These are phyloP conservation scores for Sphagnum magellanicum DNA, from an alignment of 228 moss, liverwort and hornwort genomes.

Conservation along the genomic window DNA sequence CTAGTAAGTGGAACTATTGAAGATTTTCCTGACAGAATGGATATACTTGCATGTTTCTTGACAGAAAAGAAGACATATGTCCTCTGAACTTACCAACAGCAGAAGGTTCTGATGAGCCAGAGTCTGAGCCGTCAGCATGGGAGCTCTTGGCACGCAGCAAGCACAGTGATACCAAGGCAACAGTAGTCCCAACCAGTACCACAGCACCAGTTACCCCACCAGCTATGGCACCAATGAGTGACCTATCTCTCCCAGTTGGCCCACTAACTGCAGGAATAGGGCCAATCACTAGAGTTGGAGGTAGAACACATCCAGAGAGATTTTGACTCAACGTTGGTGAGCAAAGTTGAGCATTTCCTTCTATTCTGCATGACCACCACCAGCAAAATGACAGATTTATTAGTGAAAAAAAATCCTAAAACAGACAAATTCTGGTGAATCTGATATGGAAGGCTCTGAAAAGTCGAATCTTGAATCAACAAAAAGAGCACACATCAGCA, in stretches of 20 bases:
- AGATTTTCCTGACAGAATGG: not conserved
- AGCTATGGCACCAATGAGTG: conserved; percentile 33
- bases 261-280: conserved; percentile 15
- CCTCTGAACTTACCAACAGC: conserved; percentile 26
- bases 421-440: too few relatives aligned
- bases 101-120: conserved; percentile 46
- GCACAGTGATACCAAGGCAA: conserved; percentile 23
- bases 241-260: conserved; percentile 1
- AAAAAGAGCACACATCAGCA: too few relatives aligned
- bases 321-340: conserved; percentile 27
- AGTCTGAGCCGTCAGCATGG: conserved; percentile 41
- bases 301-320: conserved; percentile 29
- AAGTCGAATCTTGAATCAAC: too few relatives aligned
- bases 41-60: not conserved
- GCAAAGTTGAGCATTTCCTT: conserved; percentile 36
- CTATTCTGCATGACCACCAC: conserved; percentile 14
- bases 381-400: too few relatives aligned
- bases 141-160: conserved; percentile 39
- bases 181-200: conserved; percentile 15
- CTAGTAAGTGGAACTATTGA: not conserved
- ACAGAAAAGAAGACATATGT: not conserved
- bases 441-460: too few relatives aligned
- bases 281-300: conserved; percentile 18
- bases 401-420: too few relatives aligned
- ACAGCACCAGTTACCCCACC: conserved; percentile 42